A percentile compares a stretch with the other conserved stretches of the same genome.
These are phyloP conservation scores for Monosporascus sp. DNA, from an alignment of 2,329 filamentous ascomycete species.

Conservation along the genomic window DNA sequence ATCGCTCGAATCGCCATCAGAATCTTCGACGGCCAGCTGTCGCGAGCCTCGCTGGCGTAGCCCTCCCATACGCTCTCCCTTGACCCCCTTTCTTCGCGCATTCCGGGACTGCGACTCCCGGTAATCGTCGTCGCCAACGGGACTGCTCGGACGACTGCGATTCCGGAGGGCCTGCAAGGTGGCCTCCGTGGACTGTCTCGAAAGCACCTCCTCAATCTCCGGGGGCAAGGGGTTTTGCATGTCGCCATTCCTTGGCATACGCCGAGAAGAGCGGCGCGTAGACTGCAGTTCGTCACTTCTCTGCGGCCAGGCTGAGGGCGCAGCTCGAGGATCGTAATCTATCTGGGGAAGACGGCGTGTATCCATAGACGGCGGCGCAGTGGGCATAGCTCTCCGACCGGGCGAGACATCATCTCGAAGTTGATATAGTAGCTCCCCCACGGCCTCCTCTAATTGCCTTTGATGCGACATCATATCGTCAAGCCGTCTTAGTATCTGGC, in stretches of 20 bases:
- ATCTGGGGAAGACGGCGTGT: not conserved
- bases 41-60: not conserved
- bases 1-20: not conserved
- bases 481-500: not conserved
- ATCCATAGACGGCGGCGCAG: not conserved
- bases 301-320: not conserved
- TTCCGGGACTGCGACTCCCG: not conserved
- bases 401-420: not conserved
- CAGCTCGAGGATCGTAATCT: not conserved
- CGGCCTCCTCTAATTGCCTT: not conserved
- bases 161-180: constrained; percentile 1
- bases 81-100: not conserved
- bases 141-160: not conserved
- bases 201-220: not conserved
- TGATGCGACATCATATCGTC: constrained; percentile 2
- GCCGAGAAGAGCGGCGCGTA: not conserved
- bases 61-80: not conserved
- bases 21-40: not conserved
- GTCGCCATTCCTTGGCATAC: not conserved
- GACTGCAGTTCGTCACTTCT: not conserved
- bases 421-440: not conserved
- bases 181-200: constrained; percentile 1
- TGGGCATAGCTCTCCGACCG: not conserved
- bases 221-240: not conserved
- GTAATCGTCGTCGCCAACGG: not conserved